phyloP scores from a whole-genome alignment of 257 asterid species.

The Asclepias syriaca region DNA sequence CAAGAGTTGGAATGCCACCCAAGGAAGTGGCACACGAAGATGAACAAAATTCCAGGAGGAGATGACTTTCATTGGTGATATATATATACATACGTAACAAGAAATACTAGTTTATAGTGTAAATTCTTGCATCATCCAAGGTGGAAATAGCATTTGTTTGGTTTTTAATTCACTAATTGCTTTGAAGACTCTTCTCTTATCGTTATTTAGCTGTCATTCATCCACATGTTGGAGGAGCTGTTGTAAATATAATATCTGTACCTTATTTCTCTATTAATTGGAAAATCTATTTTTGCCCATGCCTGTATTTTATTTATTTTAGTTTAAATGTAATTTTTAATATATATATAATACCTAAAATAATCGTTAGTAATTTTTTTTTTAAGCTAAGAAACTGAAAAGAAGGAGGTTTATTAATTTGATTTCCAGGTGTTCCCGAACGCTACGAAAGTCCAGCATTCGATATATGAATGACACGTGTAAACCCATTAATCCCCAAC shows the following conservation, averaged over 20 bases:
- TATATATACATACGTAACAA: constrained; percentile 1
- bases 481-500: background rate
- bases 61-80: constrained; percentile 34
- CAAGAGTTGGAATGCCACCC: constrained; percentile 24
- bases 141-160: background rate
- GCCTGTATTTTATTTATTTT: background rate
- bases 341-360: no score
- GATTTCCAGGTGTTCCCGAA: constrained; percentile 15
- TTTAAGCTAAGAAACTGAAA: background rate
- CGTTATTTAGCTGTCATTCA: background rate
- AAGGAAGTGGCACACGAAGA: constrained; percentile 37
- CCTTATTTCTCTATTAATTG: background rate
- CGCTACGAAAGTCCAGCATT: constrained; percentile 16
- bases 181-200: background rate
- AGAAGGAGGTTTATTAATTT: background rate
- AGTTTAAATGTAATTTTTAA: background rate
- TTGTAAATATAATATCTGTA: background rate
- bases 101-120: constrained; percentile 30
- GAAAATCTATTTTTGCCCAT: background rate
- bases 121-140: constrained; percentile 11
- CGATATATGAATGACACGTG: constrained; percentile 35
- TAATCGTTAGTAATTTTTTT: no score
- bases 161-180: constrained; percentile 5
- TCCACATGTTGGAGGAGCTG: background rate
- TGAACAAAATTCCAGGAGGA: constrained; percentile 38